Evolutionary conservation across 805 yeast species (phyloP), one percentile per base, ranked within the genome.

Genomic region (Ogataea populi-albae): DNA sequence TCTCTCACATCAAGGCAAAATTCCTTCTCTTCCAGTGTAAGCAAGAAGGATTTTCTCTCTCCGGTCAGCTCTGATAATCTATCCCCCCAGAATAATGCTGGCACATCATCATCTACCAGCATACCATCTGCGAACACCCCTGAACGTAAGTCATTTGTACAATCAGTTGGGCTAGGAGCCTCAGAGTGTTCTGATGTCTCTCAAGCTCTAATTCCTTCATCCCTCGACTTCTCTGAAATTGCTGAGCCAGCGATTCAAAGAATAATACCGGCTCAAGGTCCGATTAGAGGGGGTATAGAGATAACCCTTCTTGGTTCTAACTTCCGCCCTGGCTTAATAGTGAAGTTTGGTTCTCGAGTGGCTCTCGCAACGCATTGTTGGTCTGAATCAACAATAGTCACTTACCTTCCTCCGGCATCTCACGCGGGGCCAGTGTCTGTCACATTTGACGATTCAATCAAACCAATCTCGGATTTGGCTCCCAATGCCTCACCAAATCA

Each of bases 281-380:
- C 97, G 7, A 75, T 88, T 9, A 73, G 96, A 45, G 99, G 99
- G 47, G 99, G 98, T 26, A 81, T 89, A 27, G 99, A 93, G 59
- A 86, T 93, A 6, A 93, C 98, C 0, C 65, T 93, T 32, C 66
- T 93, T 28, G 98, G 98, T 3, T 73, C 80, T 32, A 85, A 87
- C 40, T 93, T 93, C 69, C 78, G 81, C 35, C 84, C 83, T 12
- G 96, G 95, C 0, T 65, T 91, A 39, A 67, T 69, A 17, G 96
- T 91, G 11, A 82, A 82, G 61, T 93, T 93, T 63, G 98, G 98
- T 22, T 78, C 81, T 9, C 79, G 79, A 54, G 66, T 72, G 40
- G 87, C 93, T 0, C 61, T 85, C 21, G 83, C 93, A 3, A 87
- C 97, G 0, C 96, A 88, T 54, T 89, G 95, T 61, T 93, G 98